These are phyloP conservation scores for Alternaria brassicicola DNA, from an alignment of 2,329 filamentous ascomycete species.

Conservation along the genomic window DNA sequence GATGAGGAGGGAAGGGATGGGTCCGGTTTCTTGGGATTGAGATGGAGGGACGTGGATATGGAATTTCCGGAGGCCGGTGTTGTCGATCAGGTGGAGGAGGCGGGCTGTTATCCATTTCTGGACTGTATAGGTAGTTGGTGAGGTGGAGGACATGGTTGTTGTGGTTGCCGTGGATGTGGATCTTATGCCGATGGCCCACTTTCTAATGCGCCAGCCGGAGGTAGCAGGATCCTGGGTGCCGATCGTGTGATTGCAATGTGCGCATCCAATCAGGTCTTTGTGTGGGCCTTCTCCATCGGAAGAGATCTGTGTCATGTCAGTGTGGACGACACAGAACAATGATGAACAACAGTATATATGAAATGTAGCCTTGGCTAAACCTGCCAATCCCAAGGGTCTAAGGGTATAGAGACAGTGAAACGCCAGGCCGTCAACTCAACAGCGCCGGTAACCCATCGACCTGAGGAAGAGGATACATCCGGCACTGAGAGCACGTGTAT, in stretches of 20 bases:
- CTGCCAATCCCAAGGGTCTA: constrained; percentile 42
- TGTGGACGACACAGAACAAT: neutral
- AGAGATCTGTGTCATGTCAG: constrained; percentile 21
- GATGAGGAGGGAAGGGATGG: constrained; percentile 48
- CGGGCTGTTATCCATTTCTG: constrained; percentile 60
- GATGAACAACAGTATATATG: neutral
- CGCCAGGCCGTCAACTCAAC: constrained; percentile 36
- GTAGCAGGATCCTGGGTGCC: constrained; percentile 52
- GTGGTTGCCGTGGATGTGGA: neutral
- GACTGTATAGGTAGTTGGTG: constrained; percentile 25
- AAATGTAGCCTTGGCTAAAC: constrained; percentile 44
- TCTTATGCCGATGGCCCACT: constrained; percentile 52
- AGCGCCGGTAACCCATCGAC: constrained; percentile 39
- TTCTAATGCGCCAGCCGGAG: constrained; percentile 58
- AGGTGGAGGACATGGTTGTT: constrained; percentile 1
- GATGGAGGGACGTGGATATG: constrained; percentile 52
- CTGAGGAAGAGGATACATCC: constrained; percentile 37
- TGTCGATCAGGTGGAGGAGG: constrained; percentile 62
- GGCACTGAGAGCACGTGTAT: constrained; percentile 29
- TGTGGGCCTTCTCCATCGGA: constrained; percentile 7
- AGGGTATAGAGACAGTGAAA: constrained; percentile 42
- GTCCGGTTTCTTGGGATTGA: neutral
- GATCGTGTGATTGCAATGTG: constrained; percentile 45
- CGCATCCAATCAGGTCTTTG: constrained; percentile 41
- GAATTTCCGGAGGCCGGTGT: constrained; percentile 62